Evolutionary conservation across 768 basidiomycete species (phyloP).

Genomic region (Cystobasidium onofrii): DNA sequence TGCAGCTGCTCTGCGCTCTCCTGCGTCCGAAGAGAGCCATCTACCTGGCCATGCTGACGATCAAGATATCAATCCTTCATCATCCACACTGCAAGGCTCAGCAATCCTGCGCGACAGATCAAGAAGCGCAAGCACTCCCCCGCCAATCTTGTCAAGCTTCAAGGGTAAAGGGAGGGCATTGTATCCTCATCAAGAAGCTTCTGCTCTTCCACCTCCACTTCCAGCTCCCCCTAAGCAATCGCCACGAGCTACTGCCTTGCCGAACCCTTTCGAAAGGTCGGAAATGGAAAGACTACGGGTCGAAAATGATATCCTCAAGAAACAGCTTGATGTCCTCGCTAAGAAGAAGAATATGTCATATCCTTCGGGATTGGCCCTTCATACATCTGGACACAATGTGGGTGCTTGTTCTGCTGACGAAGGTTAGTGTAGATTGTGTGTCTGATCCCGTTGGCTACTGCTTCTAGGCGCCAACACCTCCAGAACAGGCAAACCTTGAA

Average conservation of each 20-base stretch:
- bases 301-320: slow-evolving; percentile 3
- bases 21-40: background rate
- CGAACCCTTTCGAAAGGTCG: background rate
- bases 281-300: slow-evolving; percentile 2
- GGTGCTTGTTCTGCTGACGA: background rate
- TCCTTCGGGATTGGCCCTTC: background rate
- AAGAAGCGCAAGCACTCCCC: background rate
- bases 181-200: too few species aligned
- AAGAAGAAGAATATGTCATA: background rate
- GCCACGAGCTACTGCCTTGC: background rate
- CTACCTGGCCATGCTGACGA: background rate
- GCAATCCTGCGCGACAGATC: background rate
- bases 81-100: background rate
- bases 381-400: background rate
- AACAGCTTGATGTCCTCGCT: background rate
- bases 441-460: too few species aligned
- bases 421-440: background rate
- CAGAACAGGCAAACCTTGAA: background rate
- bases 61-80: background rate
- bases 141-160: background rate
- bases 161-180: background rate
- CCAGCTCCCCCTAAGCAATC: background rate
- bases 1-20: background rate
- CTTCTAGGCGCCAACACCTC: background rate
- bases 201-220: background rate